Evolutionary conservation across 225 moss, liverwort and hornwort genomes (phyloP).

Genomic region (Pseudoscleropodium purum): DNA sequence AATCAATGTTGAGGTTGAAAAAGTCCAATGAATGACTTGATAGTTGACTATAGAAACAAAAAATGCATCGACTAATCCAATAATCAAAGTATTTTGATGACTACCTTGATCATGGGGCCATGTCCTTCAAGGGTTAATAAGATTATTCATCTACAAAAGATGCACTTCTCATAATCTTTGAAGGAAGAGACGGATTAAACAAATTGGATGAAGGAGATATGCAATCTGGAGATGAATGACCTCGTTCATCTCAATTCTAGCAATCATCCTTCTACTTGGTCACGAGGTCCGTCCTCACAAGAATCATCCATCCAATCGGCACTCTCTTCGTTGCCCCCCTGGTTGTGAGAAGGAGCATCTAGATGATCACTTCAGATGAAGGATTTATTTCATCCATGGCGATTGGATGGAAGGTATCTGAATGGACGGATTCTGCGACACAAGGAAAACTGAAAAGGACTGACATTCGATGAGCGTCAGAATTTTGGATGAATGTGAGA

Average conservation of each 20-base stretch:
- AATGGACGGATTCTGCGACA: background rate
- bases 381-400: background rate
- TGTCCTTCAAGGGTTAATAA: background rate
- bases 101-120: too few relatives aligned
- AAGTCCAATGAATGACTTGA: too few relatives aligned
- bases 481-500: background rate
- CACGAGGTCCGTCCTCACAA: background rate
- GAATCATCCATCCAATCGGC: background rate
- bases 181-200: background rate
- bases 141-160: background rate
- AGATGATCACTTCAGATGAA: background rate
- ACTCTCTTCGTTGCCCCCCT: too few relatives aligned
- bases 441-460: too few relatives aligned
- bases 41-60: too few relatives aligned
- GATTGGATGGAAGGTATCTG: background rate
- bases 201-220: background rate
- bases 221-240: background rate
- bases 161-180: background rate
- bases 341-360: background rate
- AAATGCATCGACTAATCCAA: too few relatives aligned
- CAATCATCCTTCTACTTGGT: background rate
- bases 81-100: too few relatives aligned
- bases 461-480: background rate
- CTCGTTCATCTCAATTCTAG: background rate
- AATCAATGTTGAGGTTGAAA: too few relatives aligned